These are phyloP conservation scores for Mycena amicta DNA, from an alignment of 768 basidiomycete species.

Conservation along the genomic window DNA sequence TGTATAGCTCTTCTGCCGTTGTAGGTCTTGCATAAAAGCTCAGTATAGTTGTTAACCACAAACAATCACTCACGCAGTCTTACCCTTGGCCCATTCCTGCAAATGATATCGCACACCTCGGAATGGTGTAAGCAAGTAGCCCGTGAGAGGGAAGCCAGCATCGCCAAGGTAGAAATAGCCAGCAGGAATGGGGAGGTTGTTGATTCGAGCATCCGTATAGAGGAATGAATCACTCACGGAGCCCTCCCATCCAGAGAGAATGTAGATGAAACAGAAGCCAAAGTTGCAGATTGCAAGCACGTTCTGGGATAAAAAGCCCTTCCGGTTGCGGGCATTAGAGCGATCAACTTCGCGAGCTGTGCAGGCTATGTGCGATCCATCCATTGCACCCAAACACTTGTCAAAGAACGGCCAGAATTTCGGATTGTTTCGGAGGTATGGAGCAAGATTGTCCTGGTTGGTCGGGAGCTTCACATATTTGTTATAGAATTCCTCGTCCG, in stretches of 20 bases:
- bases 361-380: slow-evolving; percentile 31
- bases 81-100: slow-evolving; percentile 30
- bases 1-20: slow-evolving; percentile 16
- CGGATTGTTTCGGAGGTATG: slow-evolving; percentile 25
- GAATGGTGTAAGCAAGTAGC: slow-evolving; percentile 31
- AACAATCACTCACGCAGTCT: slow-evolving; percentile 1
- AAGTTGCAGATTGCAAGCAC: slow-evolving; percentile 31
- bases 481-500: slow-evolving; percentile 14
- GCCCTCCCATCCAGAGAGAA: slow-evolving; percentile 37
- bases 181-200: slow-evolving; percentile 25
- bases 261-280: slow-evolving; percentile 30
- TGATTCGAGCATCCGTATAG: slow-evolving; percentile 24
- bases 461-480: slow-evolving; percentile 18
- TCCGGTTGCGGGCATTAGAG: slow-evolving; percentile 23
- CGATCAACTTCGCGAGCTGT: slow-evolving; percentile 12
- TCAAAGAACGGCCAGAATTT: slow-evolving; percentile 34
- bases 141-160: slow-evolving; percentile 32
- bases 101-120: slow-evolving; percentile 36
- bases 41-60: background rate
- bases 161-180: slow-evolving; percentile 35
- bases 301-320: slow-evolving; percentile 33
- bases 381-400: slow-evolving; percentile 31
- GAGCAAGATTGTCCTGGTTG: slow-evolving; percentile 8
- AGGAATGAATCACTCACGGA: slow-evolving; percentile 29
- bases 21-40: background rate